Evolutionary conservation across 2,329 filamentous ascomycete species (phyloP).

Genomic region (Beauveria asiatica): DNA sequence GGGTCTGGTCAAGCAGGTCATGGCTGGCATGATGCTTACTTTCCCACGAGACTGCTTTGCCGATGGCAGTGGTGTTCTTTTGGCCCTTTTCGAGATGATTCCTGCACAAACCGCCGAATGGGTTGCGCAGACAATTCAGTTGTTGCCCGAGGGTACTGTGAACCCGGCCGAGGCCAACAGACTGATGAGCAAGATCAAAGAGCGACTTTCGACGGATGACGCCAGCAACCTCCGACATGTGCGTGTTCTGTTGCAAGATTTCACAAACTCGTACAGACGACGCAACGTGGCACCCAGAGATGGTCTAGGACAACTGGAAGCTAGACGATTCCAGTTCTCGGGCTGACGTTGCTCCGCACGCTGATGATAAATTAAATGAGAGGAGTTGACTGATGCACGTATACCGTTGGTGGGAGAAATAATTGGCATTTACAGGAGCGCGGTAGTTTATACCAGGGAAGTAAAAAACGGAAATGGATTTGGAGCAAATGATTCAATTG

Average conservation of each 20-base stretch:
- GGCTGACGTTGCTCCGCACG: slow-evolving; percentile 20
- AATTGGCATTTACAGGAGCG: slow-evolving; percentile 14
- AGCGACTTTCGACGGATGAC: slow-evolving; percentile 61
- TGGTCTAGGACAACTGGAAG: slow-evolving; percentile 79
- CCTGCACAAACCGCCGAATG: slow-evolving; percentile 71
- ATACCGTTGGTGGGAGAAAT: slow-evolving; percentile 8
- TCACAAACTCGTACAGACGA: slow-evolving; percentile 88
- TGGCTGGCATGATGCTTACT: slow-evolving; percentile 98
- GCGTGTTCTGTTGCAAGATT: slow-evolving; percentile 81
- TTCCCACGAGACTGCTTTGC: slow-evolving; percentile 95
- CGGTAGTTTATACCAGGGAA: slow-evolving; percentile 10
- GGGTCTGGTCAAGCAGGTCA: slow-evolving; percentile 72
- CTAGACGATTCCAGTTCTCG: slow-evolving; percentile 76
- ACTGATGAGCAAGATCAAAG: slow-evolving; percentile 70
- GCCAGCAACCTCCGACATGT: slow-evolving; percentile 61
- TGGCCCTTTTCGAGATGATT: slow-evolving; percentile 80
- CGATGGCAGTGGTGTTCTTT: slow-evolving; percentile 85
- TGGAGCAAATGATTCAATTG: slow-evolving; percentile 10
- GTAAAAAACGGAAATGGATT: not conserved
- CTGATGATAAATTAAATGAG: slow-evolving; percentile 2
- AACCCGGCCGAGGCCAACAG: slow-evolving; percentile 72
- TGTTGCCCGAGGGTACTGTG: slow-evolving; percentile 77
- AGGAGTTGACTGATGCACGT: slow-evolving; percentile 10
- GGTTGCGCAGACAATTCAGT: slow-evolving; percentile 74
- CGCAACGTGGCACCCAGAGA: slow-evolving; percentile 93